Evolutionary conservation across 1,139 yeast species (phyloP).

Genomic region (Debaryomycetaceae sp.): DNA sequence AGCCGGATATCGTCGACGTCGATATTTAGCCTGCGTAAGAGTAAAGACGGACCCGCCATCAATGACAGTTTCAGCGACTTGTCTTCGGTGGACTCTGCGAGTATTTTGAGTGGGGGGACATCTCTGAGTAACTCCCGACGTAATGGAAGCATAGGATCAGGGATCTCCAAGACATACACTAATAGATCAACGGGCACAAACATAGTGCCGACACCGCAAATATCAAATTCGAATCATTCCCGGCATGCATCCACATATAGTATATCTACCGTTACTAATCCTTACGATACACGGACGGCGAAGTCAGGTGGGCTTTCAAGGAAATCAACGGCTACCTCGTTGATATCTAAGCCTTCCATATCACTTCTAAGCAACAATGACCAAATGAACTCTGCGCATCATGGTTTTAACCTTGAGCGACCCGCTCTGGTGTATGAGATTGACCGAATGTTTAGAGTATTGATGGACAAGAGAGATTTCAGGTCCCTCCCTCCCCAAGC

Average conservation of each 20-base stretch:
- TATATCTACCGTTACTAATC: constrained; percentile 26
- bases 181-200: constrained; percentile 10
- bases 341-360: constrained; percentile 31
- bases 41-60: constrained; percentile 13
- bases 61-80: constrained; percentile 30
- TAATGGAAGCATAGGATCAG: constrained; percentile 38
- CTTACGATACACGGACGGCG: constrained; percentile 28
- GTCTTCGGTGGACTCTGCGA: constrained; percentile 34
- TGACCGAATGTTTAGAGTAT: constrained; percentile 61
- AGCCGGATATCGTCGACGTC: constrained; percentile 37
- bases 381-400: constrained; percentile 13
- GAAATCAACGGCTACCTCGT: constrained; percentile 22
- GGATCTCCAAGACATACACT: background rate
- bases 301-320: constrained; percentile 12
- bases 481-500: constrained; percentile 76
- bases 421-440: constrained; percentile 60
- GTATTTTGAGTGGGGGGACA: constrained; percentile 26
- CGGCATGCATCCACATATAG: constrained; percentile 43
- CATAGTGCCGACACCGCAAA: constrained; percentile 30
- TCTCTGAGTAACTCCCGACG: constrained; percentile 40
- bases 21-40: constrained; percentile 36
- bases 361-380: constrained; percentile 19
- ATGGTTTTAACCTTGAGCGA: constrained; percentile 40
- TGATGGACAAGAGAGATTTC: constrained; percentile 82
- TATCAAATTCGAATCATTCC: constrained; percentile 31